phyloP scores from a whole-genome alignment of 495 filamentous ascomycete species.

The Penicillium canescens region DNA sequence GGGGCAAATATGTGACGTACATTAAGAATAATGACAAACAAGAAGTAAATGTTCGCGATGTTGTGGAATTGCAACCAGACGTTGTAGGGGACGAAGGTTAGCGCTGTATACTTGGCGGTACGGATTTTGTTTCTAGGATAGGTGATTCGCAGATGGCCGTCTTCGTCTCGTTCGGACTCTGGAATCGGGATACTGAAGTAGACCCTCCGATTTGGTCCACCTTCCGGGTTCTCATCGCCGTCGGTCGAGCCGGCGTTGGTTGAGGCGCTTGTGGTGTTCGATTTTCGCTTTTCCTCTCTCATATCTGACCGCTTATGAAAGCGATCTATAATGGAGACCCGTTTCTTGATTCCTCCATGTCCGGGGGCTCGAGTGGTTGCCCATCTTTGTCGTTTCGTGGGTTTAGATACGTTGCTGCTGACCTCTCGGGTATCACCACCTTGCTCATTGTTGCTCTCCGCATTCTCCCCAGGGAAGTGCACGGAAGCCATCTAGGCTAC shows the following conservation, averaged over 20 bases:
- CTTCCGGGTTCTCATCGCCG: constrained; percentile 34
- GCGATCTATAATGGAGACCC: constrained; percentile 79
- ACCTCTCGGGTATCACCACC: constrained; percentile 28
- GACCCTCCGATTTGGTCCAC: constrained; percentile 49
- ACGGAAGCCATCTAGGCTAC: constrained; percentile 42
- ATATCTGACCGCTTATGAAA: constrained; percentile 60
- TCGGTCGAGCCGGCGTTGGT: constrained; percentile 41
- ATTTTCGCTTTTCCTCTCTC: constrained; percentile 70
- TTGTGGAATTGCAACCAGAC: constrained; percentile 98
- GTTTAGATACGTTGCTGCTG: constrained; percentile 55
- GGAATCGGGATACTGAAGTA: constrained; percentile 90
- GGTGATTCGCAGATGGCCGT: constrained; percentile 66
- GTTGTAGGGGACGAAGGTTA: constrained; percentile 98
- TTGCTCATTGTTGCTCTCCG: constrained; percentile 19
- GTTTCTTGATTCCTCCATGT: constrained; percentile 72
- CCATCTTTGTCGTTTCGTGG: constrained; percentile 82
- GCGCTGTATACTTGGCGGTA: constrained; percentile 93
- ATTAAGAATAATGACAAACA: constrained; percentile 90
- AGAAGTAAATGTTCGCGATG: constrained; percentile 97
- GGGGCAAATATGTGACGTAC: constrained; percentile 56
- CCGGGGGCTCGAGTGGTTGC: constrained; percentile 82
- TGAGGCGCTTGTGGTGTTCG: constrained; percentile 33
- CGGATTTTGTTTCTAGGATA: constrained; percentile 95
- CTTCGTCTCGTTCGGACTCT: constrained; percentile 74
- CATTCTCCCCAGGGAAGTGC: constrained; percentile 26